Percentiles rank a stretch among this genome's conserved stretches.
These are phyloP conservation scores for Talaromyces thailandensis DNA, from an alignment of 495 filamentous ascomycete genomes.

Conservation along the genomic window DNA sequence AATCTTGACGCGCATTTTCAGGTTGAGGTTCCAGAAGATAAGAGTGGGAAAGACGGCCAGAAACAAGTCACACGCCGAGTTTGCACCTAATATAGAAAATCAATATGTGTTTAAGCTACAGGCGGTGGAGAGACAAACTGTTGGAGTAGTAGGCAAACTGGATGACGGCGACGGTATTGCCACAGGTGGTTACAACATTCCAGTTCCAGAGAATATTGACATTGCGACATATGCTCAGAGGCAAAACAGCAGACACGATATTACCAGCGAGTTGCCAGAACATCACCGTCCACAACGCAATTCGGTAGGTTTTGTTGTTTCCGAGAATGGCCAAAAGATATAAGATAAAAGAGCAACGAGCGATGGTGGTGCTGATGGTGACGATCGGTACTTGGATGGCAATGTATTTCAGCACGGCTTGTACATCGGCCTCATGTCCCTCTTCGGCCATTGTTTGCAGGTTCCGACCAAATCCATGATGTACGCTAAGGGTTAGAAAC, in stretches of 20 bases:
- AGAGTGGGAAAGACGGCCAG: slow-evolving; percentile 38
- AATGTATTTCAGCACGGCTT: slow-evolving; percentile 10
- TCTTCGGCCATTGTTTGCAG: slow-evolving; percentile 4
- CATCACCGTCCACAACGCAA: slow-evolving; percentile 24
- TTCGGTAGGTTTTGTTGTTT: slow-evolving; percentile 15
- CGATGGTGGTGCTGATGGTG: slow-evolving; percentile 11
- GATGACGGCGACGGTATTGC: slow-evolving; percentile 20
- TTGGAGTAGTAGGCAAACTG: slow-evolving; percentile 31
- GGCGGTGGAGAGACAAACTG: slow-evolving; percentile 21
- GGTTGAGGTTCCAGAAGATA: slow-evolving; percentile 36
- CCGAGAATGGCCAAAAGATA: slow-evolving; percentile 31
- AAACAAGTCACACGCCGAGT: slow-evolving; percentile 35
- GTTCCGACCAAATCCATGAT: slow-evolving; percentile 16
- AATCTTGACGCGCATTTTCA: slow-evolving; percentile 34
- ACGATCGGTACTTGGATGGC: slow-evolving; percentile 5
- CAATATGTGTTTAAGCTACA: too few species aligned
- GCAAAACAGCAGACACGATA: slow-evolving; percentile 19
- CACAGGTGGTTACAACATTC: slow-evolving; percentile 16
- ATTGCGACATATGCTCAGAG: slow-evolving; percentile 33
- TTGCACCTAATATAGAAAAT: too few species aligned
- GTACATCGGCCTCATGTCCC: slow-evolving; percentile 17
- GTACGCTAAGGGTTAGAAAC: slow-evolving; percentile 13
- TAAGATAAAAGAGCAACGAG: slow-evolving; percentile 28
- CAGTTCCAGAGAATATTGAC: slow-evolving; percentile 28
- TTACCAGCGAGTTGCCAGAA: slow-evolving; percentile 18